Base-by-base conservation (phyloP, 768 basidiomycete genomes). In the Agrocybe chaxingu region DNA sequence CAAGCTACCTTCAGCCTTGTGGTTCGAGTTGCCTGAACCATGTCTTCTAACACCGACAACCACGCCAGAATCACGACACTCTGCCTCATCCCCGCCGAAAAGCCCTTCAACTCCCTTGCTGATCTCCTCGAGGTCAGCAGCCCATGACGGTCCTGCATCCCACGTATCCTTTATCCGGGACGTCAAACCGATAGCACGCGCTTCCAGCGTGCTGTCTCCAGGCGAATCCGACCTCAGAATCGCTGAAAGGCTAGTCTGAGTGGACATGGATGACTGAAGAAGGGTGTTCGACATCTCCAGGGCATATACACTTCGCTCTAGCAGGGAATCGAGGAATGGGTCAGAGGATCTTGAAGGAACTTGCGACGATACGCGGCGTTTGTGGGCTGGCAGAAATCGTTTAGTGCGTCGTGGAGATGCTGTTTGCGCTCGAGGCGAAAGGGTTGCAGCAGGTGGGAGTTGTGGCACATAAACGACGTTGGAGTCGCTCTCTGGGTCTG, bases 281-380 rank as follows among this genome's bases (percentile, higher is more conserved):
- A 92, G 71, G 2, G 82, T 77, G 51, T 92, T 92, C 4, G 90
- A 92, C 75, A 91, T 84, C 63, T 92, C 91, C 7, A 93, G 74
- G 1, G 90, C 90, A 66, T 90, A 83, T 10, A 92, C 87, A 56
- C 88, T 90, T 54, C 90, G 82, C 51, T 82, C 87, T 1, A 92
- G 76, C 11, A 92, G 72, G n/a, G 84, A 77, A 66, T 92, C 91
- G 24, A 91, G 76, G 58, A 78, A 82, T 9, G 79, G 77, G 62
- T 87, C 84, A 43, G 70, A 64, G 16, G 66, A 44, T 31, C 48
- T 51, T 30, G 59, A 50, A n/a, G 46, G 32, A 10, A 42, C 45
- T 31, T 57, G 56, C 8, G 56, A 48, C 12, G 70, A 71, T 3
- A 64, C 60, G 11, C 62, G 57, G 18, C 68, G 61, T 35, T 62